A percentile compares a stretch with the other conserved stretches of the same genome.
phyloP scores from a whole-genome alignment of 1,139 yeast genomes.

The Pichia sp. region DNA sequence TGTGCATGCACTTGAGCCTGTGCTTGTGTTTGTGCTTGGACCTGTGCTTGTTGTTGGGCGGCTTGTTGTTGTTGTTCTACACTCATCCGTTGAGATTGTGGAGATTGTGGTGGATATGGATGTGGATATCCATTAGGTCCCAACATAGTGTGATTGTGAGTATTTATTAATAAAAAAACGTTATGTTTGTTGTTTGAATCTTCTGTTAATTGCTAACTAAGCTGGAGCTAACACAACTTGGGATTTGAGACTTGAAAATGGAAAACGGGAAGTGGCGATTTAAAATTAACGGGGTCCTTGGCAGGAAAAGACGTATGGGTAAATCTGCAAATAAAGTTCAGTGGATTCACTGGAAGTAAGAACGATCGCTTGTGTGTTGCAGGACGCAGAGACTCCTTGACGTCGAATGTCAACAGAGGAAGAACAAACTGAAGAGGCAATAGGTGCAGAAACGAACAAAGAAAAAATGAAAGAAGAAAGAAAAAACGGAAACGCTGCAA shows the following conservation, averaged over 20 bases:
- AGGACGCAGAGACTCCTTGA: not conserved
- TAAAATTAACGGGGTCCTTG: not conserved
- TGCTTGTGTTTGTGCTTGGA: not conserved
- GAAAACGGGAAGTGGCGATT: not conserved
- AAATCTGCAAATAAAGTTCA: no score
- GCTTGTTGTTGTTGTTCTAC: not conserved
- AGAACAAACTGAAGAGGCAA: not conserved
- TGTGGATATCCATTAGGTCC: not conserved
- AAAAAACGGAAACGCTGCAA: not conserved
- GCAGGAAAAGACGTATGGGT: no score
- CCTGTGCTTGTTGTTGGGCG: not conserved
- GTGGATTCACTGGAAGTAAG: no score
- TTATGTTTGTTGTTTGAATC: no score
- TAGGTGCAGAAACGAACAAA: not conserved
- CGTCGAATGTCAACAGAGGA: not conserved
- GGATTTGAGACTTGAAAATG: not conserved
- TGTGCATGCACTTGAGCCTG: constrained; percentile 1
- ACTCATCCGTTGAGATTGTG: not conserved
- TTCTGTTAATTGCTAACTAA: no score
- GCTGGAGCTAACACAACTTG: not conserved
- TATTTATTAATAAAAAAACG: not conserved
- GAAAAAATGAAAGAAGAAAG: not conserved
- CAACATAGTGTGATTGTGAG: not conserved
- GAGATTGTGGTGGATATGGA: not conserved
- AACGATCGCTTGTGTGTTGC: no score